Evolutionary conservation across 225 moss, liverwort and hornwort species (phyloP).

Genomic region (Asterella californica): DNA sequence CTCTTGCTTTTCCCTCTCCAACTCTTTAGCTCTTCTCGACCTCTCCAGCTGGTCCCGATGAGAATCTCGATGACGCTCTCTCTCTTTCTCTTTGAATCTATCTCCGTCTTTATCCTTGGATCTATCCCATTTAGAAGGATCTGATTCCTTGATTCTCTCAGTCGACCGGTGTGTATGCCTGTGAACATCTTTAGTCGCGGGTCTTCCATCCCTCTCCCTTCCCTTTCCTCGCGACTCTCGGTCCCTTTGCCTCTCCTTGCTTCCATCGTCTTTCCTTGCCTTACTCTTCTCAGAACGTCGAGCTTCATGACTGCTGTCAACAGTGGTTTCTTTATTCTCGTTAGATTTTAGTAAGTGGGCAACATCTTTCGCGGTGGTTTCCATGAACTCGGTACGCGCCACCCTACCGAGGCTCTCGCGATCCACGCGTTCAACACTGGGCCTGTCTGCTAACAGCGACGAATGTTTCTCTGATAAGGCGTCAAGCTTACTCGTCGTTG

Average conservation of each 20-base stretch:
- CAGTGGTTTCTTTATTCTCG: constrained; percentile 16
- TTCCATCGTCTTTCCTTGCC: constrained; percentile 25
- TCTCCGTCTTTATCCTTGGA: constrained; percentile 36
- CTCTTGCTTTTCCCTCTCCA: constrained; percentile 30
- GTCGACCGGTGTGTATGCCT: constrained; percentile 26
- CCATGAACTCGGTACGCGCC: constrained; percentile 4
- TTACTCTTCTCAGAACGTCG: constrained; percentile 24
- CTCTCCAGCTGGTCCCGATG: constrained; percentile 27
- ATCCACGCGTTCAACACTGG: not conserved
- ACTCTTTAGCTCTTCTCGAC: constrained; percentile 33
- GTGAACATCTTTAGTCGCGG: constrained; percentile 22
- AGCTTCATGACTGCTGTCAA: constrained; percentile 24
- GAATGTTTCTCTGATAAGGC: constrained; percentile 15
- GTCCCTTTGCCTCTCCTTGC: constrained; percentile 35
- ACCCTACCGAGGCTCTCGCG: constrained; percentile 8
- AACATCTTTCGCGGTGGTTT: constrained; percentile 12
- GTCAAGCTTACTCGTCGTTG: not conserved
- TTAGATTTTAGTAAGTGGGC: constrained; percentile 4
- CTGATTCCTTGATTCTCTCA: constrained; percentile 28
- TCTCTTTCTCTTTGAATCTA: constrained; percentile 27
- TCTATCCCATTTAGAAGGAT: constrained; percentile 28
- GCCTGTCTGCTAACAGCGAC: not conserved
- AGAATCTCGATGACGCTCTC: constrained; percentile 30
- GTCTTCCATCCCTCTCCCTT: constrained; percentile 26
- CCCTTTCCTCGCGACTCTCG: constrained; percentile 30